Percentiles rank a stretch among this genome's conserved stretches.
phyloP scores from a whole-genome alignment of 805 yeast genomes.

The Suhomyces faveliae region DNA sequence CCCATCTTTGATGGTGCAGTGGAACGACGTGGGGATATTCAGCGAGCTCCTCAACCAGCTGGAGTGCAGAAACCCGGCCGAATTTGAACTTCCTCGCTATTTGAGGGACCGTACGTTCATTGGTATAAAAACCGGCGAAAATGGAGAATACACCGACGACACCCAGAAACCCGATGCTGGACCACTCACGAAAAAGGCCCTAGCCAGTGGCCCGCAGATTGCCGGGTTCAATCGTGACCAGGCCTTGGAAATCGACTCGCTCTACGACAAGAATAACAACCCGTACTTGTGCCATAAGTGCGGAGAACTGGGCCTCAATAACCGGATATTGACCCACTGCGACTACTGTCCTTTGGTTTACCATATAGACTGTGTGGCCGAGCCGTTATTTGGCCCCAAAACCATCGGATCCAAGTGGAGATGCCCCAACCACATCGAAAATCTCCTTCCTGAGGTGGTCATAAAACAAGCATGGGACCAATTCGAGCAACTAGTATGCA shows the following conservation, averaged over 20 bases:
- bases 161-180: constrained; percentile 45
- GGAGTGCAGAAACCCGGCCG: constrained; percentile 49
- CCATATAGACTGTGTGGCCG: constrained; percentile 85
- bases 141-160: constrained; percentile 69
- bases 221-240: constrained; percentile 42
- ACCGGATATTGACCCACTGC: constrained; percentile 62
- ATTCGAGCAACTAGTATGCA: background rate
- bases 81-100: constrained; percentile 56
- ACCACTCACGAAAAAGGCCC: constrained; percentile 25
- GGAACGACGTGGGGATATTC: constrained; percentile 47
- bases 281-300: constrained; percentile 76
- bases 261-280: constrained; percentile 66
- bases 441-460: constrained; percentile 37
- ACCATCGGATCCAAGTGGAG: constrained; percentile 80
- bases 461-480: background rate
- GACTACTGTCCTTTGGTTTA: constrained; percentile 81
- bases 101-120: constrained; percentile 66
- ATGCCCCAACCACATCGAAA: constrained; percentile 82
- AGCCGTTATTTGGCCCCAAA: constrained; percentile 72
- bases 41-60: constrained; percentile 64
- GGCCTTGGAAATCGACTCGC: constrained; percentile 59
- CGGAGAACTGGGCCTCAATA: constrained; percentile 60
- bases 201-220: constrained; percentile 33
- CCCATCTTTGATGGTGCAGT: constrained; percentile 19
- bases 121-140: constrained; percentile 63